Conservation (phyloP, 768 basidiomycete species). For the Lactarius pseudohatsudake region DNA sequence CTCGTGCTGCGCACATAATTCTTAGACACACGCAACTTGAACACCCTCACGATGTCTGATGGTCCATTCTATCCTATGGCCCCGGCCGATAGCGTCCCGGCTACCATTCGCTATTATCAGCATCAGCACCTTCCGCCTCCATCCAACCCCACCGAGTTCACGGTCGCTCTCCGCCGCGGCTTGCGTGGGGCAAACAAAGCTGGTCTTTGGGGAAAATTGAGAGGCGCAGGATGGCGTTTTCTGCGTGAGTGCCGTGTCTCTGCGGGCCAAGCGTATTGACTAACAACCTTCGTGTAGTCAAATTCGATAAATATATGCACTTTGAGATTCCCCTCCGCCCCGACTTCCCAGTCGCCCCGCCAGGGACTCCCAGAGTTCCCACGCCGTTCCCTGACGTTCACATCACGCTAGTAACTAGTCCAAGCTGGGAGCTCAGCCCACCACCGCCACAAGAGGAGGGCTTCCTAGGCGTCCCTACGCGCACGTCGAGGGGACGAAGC, state of each 20-base stretch:
- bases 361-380: not conserved
- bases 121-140: constrained; percentile 11
- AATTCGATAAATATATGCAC: not conserved
- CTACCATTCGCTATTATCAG: constrained; percentile 2
- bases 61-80: constrained; percentile 4
- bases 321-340: not conserved
- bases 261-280: not conserved
- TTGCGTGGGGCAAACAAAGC: constrained; percentile 5
- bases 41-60: constrained; percentile 12
- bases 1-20: constrained; percentile 13
- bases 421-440: constrained; percentile 5
- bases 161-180: constrained; percentile 5
- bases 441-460: constrained; percentile 7
- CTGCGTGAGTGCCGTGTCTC: constrained; percentile 3
- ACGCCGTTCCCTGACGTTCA: constrained; percentile 5
- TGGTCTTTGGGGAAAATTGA: constrained; percentile 17
- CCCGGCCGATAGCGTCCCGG: not conserved
- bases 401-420: not conserved
- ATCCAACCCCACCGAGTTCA: constrained; percentile 1
- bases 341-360: constrained; percentile 20
- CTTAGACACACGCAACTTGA: not conserved
- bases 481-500: not conserved
- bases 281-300: constrained; percentile 5
- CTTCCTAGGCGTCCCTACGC: constrained; percentile 15
- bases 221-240: constrained; percentile 14